These are phyloP conservation scores for Microcera coccophila DNA, from an alignment of 2,329 filamentous ascomycete species.

Conservation along the genomic window DNA sequence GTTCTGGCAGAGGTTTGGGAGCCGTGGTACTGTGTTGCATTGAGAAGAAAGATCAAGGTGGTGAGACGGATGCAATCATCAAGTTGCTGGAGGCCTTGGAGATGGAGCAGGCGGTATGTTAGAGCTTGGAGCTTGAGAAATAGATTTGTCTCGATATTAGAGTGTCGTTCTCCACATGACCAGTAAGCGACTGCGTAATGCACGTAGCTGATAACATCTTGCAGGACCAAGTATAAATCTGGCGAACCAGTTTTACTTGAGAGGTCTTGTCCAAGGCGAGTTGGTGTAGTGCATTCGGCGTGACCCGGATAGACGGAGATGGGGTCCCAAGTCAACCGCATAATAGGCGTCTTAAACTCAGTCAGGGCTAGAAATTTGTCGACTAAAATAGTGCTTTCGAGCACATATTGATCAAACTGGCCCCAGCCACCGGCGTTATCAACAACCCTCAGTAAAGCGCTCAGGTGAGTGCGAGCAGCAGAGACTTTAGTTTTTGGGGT, in stretches of 20 bases:
- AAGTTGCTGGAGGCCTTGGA: not conserved
- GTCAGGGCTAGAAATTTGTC: conserved; percentile 9
- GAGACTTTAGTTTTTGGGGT: not conserved
- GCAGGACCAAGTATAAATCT: not conserved
- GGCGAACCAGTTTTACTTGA: not conserved
- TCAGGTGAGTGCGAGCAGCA: conserved; percentile 4
- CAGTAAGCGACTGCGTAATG: not conserved
- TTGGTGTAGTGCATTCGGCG: not conserved
- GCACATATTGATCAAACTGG: conserved; percentile 8
- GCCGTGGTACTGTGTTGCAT: conserved; percentile 3
- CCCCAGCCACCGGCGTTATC: conserved; percentile 9
- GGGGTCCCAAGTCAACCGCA: conserved; percentile 1
- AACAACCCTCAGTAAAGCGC: conserved; percentile 7
- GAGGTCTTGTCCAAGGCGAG: not conserved
- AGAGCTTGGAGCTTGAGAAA: conserved; percentile 5
- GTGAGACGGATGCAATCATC: conserved; percentile 2
- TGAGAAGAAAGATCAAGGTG: conserved; percentile 1
- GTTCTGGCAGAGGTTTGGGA: not conserved
- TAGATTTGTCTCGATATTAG: conserved; percentile 1
- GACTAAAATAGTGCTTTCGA: conserved; percentile 9
- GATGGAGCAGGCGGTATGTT: conserved; percentile 1
- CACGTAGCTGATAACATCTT: not conserved
- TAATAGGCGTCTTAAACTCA: not conserved
- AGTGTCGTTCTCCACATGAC: not conserved
- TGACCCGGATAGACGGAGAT: not conserved